Conservation (phyloP, 768 basidiomycete species). For the Floccularia luteovirens region DNA sequence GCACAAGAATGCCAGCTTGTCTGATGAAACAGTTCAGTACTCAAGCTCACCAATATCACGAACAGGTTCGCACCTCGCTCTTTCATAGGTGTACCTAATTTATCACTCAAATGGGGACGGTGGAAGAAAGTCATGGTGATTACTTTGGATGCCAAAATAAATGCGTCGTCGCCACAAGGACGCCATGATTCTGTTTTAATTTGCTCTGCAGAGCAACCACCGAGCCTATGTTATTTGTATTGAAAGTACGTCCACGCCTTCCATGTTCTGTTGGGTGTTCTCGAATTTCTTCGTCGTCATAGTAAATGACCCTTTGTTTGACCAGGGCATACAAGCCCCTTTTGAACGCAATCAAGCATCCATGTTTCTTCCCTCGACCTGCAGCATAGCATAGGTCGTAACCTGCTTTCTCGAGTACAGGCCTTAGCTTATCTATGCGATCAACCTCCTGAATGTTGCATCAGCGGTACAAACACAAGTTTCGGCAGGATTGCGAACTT, state of each 20-base stretch:
- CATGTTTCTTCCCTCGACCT: conserved; percentile 76
- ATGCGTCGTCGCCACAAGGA: conserved; percentile 84
- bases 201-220: conserved; percentile 57
- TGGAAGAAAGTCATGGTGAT: conserved; percentile 10
- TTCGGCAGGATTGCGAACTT: conserved; percentile 39
- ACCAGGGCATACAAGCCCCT: conserved; percentile 37
- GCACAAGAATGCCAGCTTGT: conserved; percentile 70
- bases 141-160: conserved; percentile 93
- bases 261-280: conserved; percentile 21
- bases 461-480: background rate
- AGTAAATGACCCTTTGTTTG: conserved; percentile 44
- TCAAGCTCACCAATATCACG: background rate
- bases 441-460: conserved; percentile 70
- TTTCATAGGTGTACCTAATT: conserved; percentile 72
- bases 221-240: conserved; percentile 75
- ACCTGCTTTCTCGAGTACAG: conserved; percentile 53
- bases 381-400: conserved; percentile 61
- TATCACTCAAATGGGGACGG: background rate
- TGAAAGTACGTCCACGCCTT: conserved; percentile 52
- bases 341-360: conserved; percentile 77
- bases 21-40: conserved; percentile 24
- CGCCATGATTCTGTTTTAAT: conserved; percentile 35
- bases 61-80: conserved; percentile 44
- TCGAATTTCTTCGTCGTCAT: conserved; percentile 60
- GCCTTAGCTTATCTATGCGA: conserved; percentile 63